Conservation (phyloP, 768 basidiomycete genomes). For the Phanerochaete sordida region DNA sequence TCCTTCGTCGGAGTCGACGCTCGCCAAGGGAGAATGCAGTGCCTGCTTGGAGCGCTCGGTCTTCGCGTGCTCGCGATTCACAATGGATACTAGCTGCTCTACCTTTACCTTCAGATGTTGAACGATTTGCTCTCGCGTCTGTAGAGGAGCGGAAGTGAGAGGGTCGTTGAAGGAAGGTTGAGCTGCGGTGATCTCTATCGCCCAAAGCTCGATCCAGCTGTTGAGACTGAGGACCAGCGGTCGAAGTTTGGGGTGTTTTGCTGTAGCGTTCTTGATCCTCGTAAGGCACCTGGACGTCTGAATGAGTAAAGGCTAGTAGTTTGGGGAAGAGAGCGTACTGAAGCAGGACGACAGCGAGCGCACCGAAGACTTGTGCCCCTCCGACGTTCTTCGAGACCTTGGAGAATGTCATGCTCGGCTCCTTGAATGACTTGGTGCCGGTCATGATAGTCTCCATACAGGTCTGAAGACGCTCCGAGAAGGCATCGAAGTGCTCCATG, state of each 20-base stretch:
- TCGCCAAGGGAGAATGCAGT: neutral
- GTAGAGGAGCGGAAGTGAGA: constrained; percentile 26
- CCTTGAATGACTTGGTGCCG: constrained; percentile 21
- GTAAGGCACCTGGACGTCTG: constrained; percentile 31
- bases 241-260: constrained; percentile 40
- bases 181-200: constrained; percentile 29
- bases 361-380: constrained; percentile 27
- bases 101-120: constrained; percentile 31
- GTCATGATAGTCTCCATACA: constrained; percentile 24
- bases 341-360: constrained; percentile 20
- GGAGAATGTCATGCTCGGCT: neutral
- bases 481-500: constrained; percentile 21
- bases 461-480: constrained; percentile 12
- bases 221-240: constrained; percentile 40
- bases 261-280: constrained; percentile 55
- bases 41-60: constrained; percentile 33
- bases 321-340: constrained; percentile 9
- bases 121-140: constrained; percentile 36
- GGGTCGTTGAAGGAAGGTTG: constrained; percentile 45
- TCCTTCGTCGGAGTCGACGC: constrained; percentile 10
- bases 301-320: neutral
- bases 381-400: constrained; percentile 11
- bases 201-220: constrained; percentile 48
- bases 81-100: constrained; percentile 36
- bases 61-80: constrained; percentile 47